Conservation (phyloP, 495 filamentous ascomycete species). For the Lasiosphaeria hispida region DNA sequence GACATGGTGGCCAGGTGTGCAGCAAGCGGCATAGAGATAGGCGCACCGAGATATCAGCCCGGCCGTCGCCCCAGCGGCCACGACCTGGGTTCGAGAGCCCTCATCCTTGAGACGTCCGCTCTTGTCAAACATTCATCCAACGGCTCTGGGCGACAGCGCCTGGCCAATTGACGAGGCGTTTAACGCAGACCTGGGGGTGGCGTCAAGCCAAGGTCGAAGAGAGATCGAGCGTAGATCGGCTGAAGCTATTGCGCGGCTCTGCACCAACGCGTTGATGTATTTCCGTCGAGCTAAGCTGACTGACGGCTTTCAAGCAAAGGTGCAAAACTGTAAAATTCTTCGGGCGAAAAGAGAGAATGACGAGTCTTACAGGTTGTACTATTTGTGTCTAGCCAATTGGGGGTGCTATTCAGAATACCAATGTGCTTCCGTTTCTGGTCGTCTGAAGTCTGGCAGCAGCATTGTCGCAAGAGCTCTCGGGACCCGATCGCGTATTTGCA, state of each 20-base stretch:
- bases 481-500: too few species aligned
- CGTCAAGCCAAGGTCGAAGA: not conserved
- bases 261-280: not conserved
- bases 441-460: too few species aligned
- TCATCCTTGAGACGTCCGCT: constrained; percentile 82
- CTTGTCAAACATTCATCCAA: constrained; percentile 35
- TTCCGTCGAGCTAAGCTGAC: not conserved
- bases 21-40: constrained; percentile 50
- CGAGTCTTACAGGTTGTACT: too few species aligned
- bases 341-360: too few species aligned
- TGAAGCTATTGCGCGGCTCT: constrained; percentile 7
- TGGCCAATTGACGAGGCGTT: not conserved
- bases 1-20: too few species aligned
- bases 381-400: too few species aligned
- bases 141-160: not conserved
- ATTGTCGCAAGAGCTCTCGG: too few species aligned
- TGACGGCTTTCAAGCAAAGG: not conserved
- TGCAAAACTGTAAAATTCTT: constrained; percentile 1
- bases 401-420: too few species aligned
- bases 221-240: too few species aligned
- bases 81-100: constrained; percentile 80
- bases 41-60: constrained; percentile 90
- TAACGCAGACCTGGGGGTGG: not conserved
- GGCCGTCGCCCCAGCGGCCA: constrained; percentile 80
- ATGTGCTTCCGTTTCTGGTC: too few species aligned